Evolutionary conservation across 768 basidiomycete species (phyloP), one percentile per base, ranked within the genome.

Genomic region (Crucibulum laeve): DNA sequence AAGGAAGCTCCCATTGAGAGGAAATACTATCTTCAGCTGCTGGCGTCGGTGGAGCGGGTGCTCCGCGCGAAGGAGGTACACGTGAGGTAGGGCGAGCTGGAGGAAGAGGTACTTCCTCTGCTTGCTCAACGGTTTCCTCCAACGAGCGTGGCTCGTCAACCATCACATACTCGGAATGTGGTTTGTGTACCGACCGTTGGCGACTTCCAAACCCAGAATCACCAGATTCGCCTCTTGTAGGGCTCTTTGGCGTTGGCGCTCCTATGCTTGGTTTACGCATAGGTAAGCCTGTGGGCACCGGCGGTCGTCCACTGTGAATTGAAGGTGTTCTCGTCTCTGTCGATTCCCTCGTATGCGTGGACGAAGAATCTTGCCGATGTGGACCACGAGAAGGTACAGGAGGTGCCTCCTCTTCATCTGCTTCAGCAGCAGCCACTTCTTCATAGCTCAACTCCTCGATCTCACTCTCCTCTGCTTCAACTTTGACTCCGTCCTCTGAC

Each of bases 401-500:
- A 18, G 82, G 80, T 0, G 79, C 73, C 3, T 62, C 63, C 40
- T 73, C 71, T 43, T 74, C 76, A 40, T 72, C 70, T 25, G 64
- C 71, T 42, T 76, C 70, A 40, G 64, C 62, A 19, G 67, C n/a
- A n/a, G n/a, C n/a, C n/a, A n/a, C 73, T 48, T 84, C 81, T 25
- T 80, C 77, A 46, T 81, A 69, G 6, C 62, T 67, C 6, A 83
- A 76, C 50, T 87, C 84, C 50, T 87, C 85, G 11, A 79, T 65
- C 55, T 87, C 84, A 48, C 82, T 86, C 52, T 87, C 84, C 53
- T 86, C 84, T 4, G 73, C 77, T 45, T 87, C 86, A 19, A 80
- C 77, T 26, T 71, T 70, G 18, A 81, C 80, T 7, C 76, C 76
- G 35, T 87, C 84, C 15, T 82, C 80, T 3, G 78, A 77, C 24